Evolutionary conservation across 495 filamentous ascomycete species (phyloP).

Genomic region (Diplogelasinospora grovesii): DNA sequence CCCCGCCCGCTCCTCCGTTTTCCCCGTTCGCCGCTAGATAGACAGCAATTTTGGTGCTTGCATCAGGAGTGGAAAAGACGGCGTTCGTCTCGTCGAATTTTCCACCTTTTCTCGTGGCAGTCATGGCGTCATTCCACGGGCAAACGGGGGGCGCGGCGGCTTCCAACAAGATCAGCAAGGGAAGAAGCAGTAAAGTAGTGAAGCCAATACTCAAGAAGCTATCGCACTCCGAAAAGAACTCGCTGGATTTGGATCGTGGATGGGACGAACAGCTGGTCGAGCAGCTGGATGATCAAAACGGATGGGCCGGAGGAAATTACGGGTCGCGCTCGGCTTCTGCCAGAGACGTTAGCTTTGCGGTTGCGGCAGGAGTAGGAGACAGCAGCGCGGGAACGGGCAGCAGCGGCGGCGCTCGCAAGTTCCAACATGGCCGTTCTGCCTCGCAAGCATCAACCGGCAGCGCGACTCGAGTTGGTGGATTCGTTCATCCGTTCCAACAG

Average conservation of each 20-base stretch:
- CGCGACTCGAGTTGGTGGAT: slow-evolving; percentile 32
- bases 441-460: slow-evolving; percentile 46
- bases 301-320: slow-evolving; percentile 4
- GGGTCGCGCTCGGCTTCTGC: slow-evolving; percentile 14
- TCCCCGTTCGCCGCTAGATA: background rate
- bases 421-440: slow-evolving; percentile 45
- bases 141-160: slow-evolving; percentile 16
- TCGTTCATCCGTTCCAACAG: slow-evolving; percentile 53
- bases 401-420: slow-evolving; percentile 18
- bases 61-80: no score
- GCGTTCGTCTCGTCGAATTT: background rate
- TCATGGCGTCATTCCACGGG: slow-evolving; percentile 33
- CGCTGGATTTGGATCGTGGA: slow-evolving; percentile 46
- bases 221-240: slow-evolving; percentile 46
- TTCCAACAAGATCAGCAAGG: slow-evolving; percentile 37
- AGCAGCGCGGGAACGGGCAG: slow-evolving; percentile 9
- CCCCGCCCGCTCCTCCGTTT: background rate
- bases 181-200: slow-evolving; percentile 33
- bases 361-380: background rate
- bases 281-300: slow-evolving; percentile 17
- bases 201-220: slow-evolving; percentile 52
- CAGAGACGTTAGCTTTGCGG: slow-evolving; percentile 26
- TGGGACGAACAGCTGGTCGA: slow-evolving; percentile 42
- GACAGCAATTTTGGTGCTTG: no score
- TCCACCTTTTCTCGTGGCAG: background rate